Evolutionary conservation across 768 basidiomycete genomes (phyloP).

Genomic region (Lentinula aciculospora): DNA sequence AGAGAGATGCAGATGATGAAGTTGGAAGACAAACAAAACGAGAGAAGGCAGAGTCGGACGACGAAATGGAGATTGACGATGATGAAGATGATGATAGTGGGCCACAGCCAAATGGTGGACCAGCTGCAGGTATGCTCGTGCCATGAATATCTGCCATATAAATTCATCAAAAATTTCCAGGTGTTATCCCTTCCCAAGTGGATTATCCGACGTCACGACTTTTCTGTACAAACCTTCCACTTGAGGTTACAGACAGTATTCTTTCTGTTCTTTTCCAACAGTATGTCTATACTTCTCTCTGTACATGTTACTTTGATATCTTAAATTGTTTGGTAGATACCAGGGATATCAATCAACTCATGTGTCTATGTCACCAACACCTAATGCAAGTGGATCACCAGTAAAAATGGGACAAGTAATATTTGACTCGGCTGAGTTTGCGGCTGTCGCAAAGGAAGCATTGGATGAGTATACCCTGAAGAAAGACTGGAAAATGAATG

Average conservation of each 20-base stretch:
- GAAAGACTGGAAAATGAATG: conserved; percentile 80
- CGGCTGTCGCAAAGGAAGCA: conserved; percentile 73
- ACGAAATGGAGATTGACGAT: conserved; percentile 93
- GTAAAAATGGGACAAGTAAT: conserved; percentile 78
- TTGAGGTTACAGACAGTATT: conserved; percentile 85
- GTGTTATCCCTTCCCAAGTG: conserved; percentile 39
- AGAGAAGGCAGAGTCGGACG: conserved; percentile 70
- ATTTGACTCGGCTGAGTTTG: conserved; percentile 73
- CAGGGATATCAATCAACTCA: conserved; percentile 74
- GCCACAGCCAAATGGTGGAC: conserved; percentile 26
- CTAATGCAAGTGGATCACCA: conserved; percentile 56
- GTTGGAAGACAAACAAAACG: conserved; percentile 59
- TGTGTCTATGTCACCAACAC: conserved; percentile 63
- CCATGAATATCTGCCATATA: conserved; percentile 1
- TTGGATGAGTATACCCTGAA: conserved; percentile 84
- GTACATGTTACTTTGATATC: neutral
- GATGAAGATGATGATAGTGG: conserved; percentile 50
- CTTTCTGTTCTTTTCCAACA: conserved; percentile 88
- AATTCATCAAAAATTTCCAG: conserved; percentile 16
- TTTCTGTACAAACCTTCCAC: conserved; percentile 81
- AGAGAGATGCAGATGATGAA: conserved; percentile 53
- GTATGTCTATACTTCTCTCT: conserved; percentile 41
- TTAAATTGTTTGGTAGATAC: conserved; percentile 46
- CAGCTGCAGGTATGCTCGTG: conserved; percentile 1
- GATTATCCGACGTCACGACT: conserved; percentile 58